Evolutionary conservation across 495 filamentous ascomycete species (phyloP).

Genomic region (Corynascus novoguineensis): DNA sequence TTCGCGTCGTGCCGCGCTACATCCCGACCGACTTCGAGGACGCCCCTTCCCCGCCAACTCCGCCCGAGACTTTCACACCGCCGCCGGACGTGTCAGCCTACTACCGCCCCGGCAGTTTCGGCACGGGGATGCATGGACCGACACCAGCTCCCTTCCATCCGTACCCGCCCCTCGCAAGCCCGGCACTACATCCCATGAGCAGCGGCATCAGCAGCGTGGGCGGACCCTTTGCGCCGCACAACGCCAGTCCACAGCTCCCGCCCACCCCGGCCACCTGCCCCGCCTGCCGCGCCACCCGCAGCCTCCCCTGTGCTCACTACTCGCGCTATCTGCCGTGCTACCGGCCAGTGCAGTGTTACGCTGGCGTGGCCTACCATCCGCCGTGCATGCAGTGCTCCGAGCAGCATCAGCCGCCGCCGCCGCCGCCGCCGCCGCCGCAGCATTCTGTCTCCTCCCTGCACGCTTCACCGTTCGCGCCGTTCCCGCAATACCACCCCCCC

Average conservation of each 20-base stretch:
- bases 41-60: conserved; percentile 7
- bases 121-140: background rate
- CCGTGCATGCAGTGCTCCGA: background rate
- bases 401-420: background rate
- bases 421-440: background rate
- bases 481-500: background rate
- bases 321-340: background rate
- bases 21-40: background rate
- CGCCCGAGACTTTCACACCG: conserved; percentile 11
- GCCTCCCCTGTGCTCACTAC: background rate
- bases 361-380: background rate
- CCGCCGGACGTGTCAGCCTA: conserved; percentile 13
- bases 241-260: no score
- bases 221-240: no score
- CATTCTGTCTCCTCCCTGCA: background rate
- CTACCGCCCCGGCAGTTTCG: background rate
- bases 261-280: background rate
- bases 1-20: conserved; percentile 9
- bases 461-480: no score
- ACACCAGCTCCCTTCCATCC: conserved; percentile 1
- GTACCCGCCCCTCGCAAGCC: background rate
- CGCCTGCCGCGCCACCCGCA: background rate
- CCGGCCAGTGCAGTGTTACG: background rate
- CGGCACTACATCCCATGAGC: background rate
- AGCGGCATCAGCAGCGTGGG: no score